Evolutionary conservation across 352 stramenopile genomes (phyloP).

Genomic region (Globisporangium nunn): DNA sequence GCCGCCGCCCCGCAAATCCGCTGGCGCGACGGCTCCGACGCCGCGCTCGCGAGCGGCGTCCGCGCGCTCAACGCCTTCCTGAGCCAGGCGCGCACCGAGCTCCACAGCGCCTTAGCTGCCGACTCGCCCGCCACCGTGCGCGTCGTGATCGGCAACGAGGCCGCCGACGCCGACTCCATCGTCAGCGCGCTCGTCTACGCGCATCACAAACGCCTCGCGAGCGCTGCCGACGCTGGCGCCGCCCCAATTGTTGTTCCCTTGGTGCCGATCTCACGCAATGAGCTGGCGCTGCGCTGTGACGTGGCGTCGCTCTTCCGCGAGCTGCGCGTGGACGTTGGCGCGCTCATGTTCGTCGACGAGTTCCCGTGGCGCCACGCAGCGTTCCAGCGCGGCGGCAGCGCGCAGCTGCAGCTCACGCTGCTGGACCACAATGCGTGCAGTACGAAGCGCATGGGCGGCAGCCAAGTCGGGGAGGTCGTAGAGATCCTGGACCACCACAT

Average conservation of each 20-base stretch:
- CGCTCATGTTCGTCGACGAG: constrained; percentile 73
- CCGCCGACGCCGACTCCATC: constrained; percentile 78
- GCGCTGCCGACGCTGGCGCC: constrained; percentile 3
- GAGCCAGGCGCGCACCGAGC: constrained; percentile 8
- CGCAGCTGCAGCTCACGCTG: constrained; percentile 35
- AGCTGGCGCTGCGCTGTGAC: constrained; percentile 64
- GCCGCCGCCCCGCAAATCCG: constrained; percentile 2
- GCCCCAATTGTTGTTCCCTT: constrained; percentile 38
- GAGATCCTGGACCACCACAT: constrained; percentile 81
- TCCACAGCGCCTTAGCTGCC: constrained; percentile 3
- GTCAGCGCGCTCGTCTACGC: constrained; percentile 71
- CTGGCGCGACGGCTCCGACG: constrained; percentile 9
- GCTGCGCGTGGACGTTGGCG: constrained; percentile 39
- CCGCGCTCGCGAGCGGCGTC: constrained; percentile 3
- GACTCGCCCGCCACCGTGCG: constrained; percentile 20
- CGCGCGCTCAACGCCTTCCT: constrained; percentile 20
- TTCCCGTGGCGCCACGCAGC: constrained; percentile 43
- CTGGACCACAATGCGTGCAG: constrained; percentile 74
- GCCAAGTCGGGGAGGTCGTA: constrained; percentile 29
- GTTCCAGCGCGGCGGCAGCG: not conserved
- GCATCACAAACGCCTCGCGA: constrained; percentile 21
- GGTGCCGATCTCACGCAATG: constrained; percentile 48
- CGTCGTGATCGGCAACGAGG: constrained; percentile 75
- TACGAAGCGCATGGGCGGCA: constrained; percentile 40
- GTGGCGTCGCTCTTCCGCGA: constrained; percentile 50